Evolutionary conservation across 2,329 filamentous ascomycete genomes (phyloP), one percentile per base, ranked within the genome.

Genomic region (Fusarium sp.): DNA sequence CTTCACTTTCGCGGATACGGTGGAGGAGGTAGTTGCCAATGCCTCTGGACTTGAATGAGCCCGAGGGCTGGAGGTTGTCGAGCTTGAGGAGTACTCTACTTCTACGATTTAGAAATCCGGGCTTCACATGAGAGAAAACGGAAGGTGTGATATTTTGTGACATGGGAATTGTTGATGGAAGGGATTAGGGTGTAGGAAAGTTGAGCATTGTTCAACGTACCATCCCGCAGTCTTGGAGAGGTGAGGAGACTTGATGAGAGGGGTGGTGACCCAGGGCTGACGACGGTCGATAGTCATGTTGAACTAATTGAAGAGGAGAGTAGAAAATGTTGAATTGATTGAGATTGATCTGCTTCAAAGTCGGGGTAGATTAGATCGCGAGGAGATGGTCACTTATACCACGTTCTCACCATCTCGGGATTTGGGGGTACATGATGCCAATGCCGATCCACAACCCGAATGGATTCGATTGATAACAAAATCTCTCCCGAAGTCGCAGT

Each of bases 1-100:
- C 61, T 32, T 67, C 70, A 20, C 57, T 71, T 37, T 72, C 40
- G 76, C 73, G 81, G 82, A 85, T 71, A 35, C 79, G 78, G 40
- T 86, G 85, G 62, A 91, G 86, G 80, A 94, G 90, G 78, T 92
- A 89, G 83, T 94, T 90, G 76, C 93, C 93, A 75, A 95, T 90
- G 65, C 92, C 93, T 77, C 90, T 88, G 50, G 93, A 95, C 82
- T 97, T 96, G 90, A 97, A 97, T 17, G 93, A 95, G 72, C 93
- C 93, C 9, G 92, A 93, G 9, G 94, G 94, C 81, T 97, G 94
- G 66, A 94, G 87, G 79, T 92, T 93, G 77, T 97, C 94, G 68
- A 96, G 90, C 82, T 97, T 97, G 79, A 97, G 90, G 81, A 92
- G 94, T 84, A 97, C 90, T 84, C 92, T 91, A 86, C 93, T 87